phyloP scores from a whole-genome alignment of 1,139 yeast genomes.

The Oligophagozyma castellii region DNA sequence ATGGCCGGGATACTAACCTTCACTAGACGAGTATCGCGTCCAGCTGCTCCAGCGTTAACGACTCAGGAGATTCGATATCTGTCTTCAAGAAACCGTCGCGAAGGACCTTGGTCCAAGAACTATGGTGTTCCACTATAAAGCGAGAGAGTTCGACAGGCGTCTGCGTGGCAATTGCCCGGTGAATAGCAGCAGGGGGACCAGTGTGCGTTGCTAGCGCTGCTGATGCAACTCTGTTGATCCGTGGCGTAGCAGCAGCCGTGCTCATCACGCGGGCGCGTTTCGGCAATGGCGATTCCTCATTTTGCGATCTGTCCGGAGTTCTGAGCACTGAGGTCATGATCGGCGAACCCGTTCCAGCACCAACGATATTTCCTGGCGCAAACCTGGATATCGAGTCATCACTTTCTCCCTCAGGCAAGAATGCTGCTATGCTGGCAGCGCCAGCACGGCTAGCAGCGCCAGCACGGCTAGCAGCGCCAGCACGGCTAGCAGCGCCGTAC shows the following conservation, averaged over 20 bases:
- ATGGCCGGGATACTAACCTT: neutral
- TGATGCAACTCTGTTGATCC: slow-evolving; percentile 41
- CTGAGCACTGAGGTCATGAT: too few species aligned
- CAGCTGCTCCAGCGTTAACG: slow-evolving; percentile 55
- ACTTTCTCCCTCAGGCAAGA: too few species aligned
- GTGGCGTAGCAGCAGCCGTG: slow-evolving; percentile 77
- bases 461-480: too few species aligned
- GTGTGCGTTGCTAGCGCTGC: slow-evolving; percentile 30
- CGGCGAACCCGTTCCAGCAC: too few species aligned
- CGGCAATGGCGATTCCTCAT: too few species aligned
- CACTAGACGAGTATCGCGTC: slow-evolving; percentile 28
- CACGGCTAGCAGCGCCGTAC: slow-evolving; percentile 64
- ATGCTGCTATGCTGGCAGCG: too few species aligned
- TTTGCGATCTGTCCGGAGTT: too few species aligned
- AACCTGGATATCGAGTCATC: too few species aligned
- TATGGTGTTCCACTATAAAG: neutral
- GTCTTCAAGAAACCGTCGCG: slow-evolving; percentile 62
- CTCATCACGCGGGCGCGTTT: too few species aligned
- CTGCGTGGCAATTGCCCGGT: slow-evolving; percentile 49
- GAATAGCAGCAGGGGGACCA: slow-evolving; percentile 62
- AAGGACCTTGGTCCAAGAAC: slow-evolving; percentile 49
- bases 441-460: too few species aligned
- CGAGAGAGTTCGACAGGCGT: slow-evolving; percentile 19
- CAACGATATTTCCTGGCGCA: too few species aligned
- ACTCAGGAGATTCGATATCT: slow-evolving; percentile 69